A percentile compares a stretch with the other conserved stretches of the same genome.
phyloP scores from a whole-genome alignment of 1,139 yeast genomes.

The Nakaseomyces sp. region DNA sequence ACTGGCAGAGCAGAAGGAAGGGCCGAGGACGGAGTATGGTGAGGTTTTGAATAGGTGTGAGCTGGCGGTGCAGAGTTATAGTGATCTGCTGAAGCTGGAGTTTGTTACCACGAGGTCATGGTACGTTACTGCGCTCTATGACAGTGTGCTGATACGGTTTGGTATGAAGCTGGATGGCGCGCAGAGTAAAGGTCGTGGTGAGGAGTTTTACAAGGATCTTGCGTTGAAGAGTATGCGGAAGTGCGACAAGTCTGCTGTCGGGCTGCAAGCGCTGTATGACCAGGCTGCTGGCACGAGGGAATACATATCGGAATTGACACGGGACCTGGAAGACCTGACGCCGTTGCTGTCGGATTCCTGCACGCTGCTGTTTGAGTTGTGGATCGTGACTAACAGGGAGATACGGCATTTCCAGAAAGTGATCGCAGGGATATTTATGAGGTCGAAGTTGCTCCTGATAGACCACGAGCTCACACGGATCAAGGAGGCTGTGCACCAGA shows the following conservation, averaged over 20 bases:
- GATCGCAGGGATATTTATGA: constrained; percentile 20
- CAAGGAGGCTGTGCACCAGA: background rate
- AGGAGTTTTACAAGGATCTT: constrained; percentile 19
- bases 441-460: constrained; percentile 22
- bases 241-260: constrained; percentile 23
- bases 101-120: constrained; percentile 19
- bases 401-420: constrained; percentile 16
- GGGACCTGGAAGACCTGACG: constrained; percentile 7
- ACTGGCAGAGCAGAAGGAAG: background rate
- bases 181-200: constrained; percentile 5
- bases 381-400: constrained; percentile 21
- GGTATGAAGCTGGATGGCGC: constrained; percentile 11
- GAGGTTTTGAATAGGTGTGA: constrained; percentile 4
- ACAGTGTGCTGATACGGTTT: constrained; percentile 19
- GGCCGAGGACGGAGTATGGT: background rate
- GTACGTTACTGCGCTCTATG: constrained; percentile 19
- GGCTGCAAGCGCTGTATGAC: constrained; percentile 15
- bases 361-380: constrained; percentile 21
- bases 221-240: constrained; percentile 21
- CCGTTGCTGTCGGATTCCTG: constrained; percentile 16
- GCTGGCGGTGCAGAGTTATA: constrained; percentile 11
- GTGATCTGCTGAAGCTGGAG: constrained; percentile 18
- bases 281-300: constrained; percentile 13
- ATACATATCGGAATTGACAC: constrained; percentile 9
- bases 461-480: constrained; percentile 20